Evolutionary conservation across 768 basidiomycete genomes (phyloP).

Genomic region (Scleroderma bovista): DNA sequence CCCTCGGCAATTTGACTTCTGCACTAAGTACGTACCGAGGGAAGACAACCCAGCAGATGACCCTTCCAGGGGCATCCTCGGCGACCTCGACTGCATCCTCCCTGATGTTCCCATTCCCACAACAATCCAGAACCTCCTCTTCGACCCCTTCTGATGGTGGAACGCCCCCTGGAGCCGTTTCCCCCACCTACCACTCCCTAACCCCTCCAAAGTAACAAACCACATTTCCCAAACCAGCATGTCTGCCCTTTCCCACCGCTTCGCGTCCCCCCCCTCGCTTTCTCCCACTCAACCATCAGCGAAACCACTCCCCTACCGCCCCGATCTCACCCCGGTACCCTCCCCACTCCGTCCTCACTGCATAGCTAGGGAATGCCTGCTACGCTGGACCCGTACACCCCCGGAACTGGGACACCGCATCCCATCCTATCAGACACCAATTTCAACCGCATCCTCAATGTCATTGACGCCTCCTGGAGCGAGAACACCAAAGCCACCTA

Average conservation of each 20-base stretch:
- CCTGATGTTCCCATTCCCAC: conserved; percentile 6
- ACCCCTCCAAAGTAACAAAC: too few species aligned
- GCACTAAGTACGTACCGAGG: not conserved
- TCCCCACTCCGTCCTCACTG: not conserved
- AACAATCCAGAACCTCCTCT: not conserved
- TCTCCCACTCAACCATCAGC: too few species aligned
- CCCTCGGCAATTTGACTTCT: not conserved
- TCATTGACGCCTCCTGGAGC: conserved; percentile 25
- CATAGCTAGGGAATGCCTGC: not conserved
- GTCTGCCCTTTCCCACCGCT: too few species aligned
- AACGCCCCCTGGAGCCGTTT: too few species aligned
- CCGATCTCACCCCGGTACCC: not conserved
- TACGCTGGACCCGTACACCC: not conserved
- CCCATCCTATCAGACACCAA: not conserved
- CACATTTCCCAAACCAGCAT: too few species aligned
- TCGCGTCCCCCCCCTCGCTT: too few species aligned
- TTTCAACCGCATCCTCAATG: conserved; percentile 15
- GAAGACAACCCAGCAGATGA: not conserved
- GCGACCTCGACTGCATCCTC: not conserved
- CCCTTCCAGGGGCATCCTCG: not conserved
- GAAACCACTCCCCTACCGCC: too few species aligned
- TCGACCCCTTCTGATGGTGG: too few species aligned
- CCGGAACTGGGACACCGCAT: not conserved
- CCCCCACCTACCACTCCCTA: too few species aligned
- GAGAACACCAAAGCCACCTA: conserved; percentile 31